A percentile compares a stretch with the other conserved stretches of the same genome.
Conservation (phyloP, 2,329 filamentous ascomycete species). For the Passalora sequoiae region DNA sequence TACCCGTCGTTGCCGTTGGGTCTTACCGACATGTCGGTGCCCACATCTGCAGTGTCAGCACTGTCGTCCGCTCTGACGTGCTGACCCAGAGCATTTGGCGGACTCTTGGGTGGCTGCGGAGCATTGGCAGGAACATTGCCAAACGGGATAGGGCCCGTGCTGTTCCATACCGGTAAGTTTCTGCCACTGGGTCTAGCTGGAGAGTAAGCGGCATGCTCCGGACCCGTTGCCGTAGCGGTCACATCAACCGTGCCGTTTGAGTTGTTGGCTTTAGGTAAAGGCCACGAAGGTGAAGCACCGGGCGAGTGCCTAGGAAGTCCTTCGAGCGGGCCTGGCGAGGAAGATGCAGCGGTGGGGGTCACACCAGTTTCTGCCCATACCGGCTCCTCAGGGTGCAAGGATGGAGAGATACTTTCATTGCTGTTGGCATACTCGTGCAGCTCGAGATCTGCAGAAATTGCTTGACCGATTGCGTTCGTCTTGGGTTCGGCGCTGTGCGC, state of each 20-base stretch:
- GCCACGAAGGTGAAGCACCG: too few species aligned
- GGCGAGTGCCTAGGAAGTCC: neutral
- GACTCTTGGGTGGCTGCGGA: neutral
- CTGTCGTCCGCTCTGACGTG: neutral
- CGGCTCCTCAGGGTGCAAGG: neutral
- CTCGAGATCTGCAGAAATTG: slow-evolving; percentile 5
- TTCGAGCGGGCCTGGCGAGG: neutral
- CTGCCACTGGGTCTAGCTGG: slow-evolving; percentile 2
- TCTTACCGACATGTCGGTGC: neutral
- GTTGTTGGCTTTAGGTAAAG: too few species aligned
- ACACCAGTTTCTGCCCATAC: neutral
- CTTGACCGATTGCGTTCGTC: neutral
- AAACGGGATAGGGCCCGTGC: slow-evolving; percentile 33
- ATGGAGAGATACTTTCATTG: neutral
- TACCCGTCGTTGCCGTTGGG: neutral
- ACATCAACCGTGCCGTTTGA: neutral
- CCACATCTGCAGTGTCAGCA: neutral
- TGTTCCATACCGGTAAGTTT: slow-evolving; percentile 27
- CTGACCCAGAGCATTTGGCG: neutral
- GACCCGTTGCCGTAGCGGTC: neutral
- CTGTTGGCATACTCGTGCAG: slow-evolving; percentile 7
- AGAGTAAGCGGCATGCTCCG: neutral
- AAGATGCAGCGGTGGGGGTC: neutral
- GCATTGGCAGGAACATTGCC: slow-evolving; percentile 13
- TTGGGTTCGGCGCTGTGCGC: neutral